phyloP scores from a whole-genome alignment of 106 monocot species.

The Dioscorea zingiberensis region DNA sequence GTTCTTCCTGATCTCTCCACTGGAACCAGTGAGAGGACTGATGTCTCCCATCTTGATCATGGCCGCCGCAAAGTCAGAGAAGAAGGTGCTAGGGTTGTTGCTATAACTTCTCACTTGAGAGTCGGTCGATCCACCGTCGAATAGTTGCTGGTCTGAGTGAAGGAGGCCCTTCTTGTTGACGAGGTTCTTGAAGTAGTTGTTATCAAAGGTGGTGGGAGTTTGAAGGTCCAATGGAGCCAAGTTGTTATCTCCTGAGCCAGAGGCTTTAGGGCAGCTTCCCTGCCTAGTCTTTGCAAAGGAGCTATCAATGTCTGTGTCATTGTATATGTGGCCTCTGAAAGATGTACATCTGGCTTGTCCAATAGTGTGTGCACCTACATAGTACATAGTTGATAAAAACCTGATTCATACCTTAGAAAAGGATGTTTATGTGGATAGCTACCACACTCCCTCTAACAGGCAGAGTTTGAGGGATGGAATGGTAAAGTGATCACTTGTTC shows the following conservation, averaged over 20 bases:
- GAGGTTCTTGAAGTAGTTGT: conserved; percentile 72
- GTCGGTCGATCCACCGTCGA: conserved; percentile 54
- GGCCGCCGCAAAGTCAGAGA: conserved; percentile 53
- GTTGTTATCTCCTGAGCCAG: conserved; percentile 38
- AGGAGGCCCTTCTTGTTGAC: conserved; percentile 55
- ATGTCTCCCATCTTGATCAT: conserved; percentile 93
- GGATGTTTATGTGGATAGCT: too few species aligned
- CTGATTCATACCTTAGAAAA: too few species aligned
- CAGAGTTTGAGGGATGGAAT: too few species aligned
- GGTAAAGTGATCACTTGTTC: background rate
- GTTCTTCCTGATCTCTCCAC: conserved; percentile 75
- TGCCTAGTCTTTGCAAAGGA: conserved; percentile 16
- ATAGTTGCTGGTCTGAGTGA: conserved; percentile 89
- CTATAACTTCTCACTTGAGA: conserved; percentile 43
- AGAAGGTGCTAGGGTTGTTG: conserved; percentile 37
- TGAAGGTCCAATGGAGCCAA: conserved; percentile 46
- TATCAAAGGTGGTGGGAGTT: conserved; percentile 49
- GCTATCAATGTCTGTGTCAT: conserved; percentile 43
- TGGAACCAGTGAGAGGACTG: conserved; percentile 57
- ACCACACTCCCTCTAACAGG: too few species aligned
- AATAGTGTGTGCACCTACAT: conserved; percentile 49
- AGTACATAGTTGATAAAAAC: background rate
- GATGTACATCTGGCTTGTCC: conserved; percentile 45
- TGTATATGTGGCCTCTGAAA: conserved; percentile 50
- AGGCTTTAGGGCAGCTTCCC: conserved; percentile 26